Evolutionary conservation across 805 yeast genomes (phyloP).

Genomic region (Maudiozyma saulgeensis): DNA sequence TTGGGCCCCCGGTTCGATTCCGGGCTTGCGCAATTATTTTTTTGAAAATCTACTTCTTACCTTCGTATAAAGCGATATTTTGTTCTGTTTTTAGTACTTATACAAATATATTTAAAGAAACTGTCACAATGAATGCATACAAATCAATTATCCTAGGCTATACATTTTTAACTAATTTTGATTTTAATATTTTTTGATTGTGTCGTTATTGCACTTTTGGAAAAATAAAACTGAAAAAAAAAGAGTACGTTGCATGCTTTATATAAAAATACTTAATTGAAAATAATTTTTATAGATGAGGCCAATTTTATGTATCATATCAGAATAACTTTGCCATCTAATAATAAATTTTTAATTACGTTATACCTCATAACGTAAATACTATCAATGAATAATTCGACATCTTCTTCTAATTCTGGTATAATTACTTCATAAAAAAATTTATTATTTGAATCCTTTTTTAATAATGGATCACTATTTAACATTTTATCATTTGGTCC

Average conservation of each 20-base stretch:
- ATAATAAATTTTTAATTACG: slow-evolving; percentile 35
- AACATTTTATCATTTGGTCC: slow-evolving; percentile 11
- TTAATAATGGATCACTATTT: slow-evolving; percentile 28
- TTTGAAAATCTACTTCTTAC: background rate
- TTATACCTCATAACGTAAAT: slow-evolving; percentile 68
- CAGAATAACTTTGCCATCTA: slow-evolving; percentile 35
- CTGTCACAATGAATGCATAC: no score
- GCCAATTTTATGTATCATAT: slow-evolving; percentile 19
- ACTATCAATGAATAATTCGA: slow-evolving; percentile 52
- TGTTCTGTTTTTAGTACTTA: background rate
- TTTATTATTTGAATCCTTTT: slow-evolving; percentile 29
- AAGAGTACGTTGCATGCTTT: no score
- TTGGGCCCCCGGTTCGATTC: slow-evolving; percentile 6
- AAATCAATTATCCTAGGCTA: no score
- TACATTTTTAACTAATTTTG: no score
- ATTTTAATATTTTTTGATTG: no score
- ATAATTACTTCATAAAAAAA: slow-evolving; percentile 31
- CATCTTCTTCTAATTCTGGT: slow-evolving; percentile 40
- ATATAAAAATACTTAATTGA: no score
- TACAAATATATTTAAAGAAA: background rate
- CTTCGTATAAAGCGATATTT: background rate
- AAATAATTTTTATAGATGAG: background rate
- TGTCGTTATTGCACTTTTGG: no score
- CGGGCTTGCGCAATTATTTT: slow-evolving; percentile 4
- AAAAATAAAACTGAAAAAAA: no score